Evolutionary conservation across 305 asterid species (phyloP).

Genomic region (Solanum hybrid): DNA sequence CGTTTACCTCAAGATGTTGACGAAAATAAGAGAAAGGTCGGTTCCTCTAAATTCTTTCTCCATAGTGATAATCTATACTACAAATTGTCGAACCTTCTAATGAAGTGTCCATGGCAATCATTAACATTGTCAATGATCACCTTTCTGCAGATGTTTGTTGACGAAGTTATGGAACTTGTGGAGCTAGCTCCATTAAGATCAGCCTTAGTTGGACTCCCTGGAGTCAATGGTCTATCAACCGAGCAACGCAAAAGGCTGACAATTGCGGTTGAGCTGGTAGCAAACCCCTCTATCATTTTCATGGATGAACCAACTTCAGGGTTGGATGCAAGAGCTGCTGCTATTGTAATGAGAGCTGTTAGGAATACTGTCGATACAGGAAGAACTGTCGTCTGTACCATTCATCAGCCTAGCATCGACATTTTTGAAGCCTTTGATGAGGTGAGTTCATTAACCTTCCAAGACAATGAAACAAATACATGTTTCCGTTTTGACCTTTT

Average conservation of each 20-base stretch:
- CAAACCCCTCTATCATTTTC: slow-evolving; percentile 54
- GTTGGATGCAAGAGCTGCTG: slow-evolving; percentile 58
- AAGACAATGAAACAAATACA: neutral
- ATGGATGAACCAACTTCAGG: slow-evolving; percentile 65
- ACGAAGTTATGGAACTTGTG: slow-evolving; percentile 50
- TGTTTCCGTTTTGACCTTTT: neutral
- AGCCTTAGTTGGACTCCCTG: slow-evolving; percentile 50
- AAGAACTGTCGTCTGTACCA: slow-evolving; percentile 28
- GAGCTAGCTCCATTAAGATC: slow-evolving; percentile 35
- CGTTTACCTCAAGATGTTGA: slow-evolving; percentile 21
- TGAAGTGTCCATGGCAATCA: neutral
- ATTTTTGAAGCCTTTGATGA: slow-evolving; percentile 32
- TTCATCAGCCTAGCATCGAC: slow-evolving; percentile 31
- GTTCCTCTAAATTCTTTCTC: neutral
- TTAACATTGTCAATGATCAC: neutral
- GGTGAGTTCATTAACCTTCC: slow-evolving; percentile 2
- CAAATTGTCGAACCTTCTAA: neutral
- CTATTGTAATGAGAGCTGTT: slow-evolving; percentile 32
- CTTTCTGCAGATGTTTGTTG: slow-evolving; percentile 17
- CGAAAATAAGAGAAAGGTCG: slow-evolving; percentile 16
- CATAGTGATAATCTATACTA: neutral
- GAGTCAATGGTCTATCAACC: slow-evolving; percentile 50
- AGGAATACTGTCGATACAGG: slow-evolving; percentile 28
- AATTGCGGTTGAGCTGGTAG: slow-evolving; percentile 57
- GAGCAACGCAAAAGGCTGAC: slow-evolving; percentile 60